Percentiles rank a stretch among this genome's conserved stretches.
phyloP scores from a whole-genome alignment of 2,329 filamentous ascomycete genomes.

The Fonsecaea monophora region DNA sequence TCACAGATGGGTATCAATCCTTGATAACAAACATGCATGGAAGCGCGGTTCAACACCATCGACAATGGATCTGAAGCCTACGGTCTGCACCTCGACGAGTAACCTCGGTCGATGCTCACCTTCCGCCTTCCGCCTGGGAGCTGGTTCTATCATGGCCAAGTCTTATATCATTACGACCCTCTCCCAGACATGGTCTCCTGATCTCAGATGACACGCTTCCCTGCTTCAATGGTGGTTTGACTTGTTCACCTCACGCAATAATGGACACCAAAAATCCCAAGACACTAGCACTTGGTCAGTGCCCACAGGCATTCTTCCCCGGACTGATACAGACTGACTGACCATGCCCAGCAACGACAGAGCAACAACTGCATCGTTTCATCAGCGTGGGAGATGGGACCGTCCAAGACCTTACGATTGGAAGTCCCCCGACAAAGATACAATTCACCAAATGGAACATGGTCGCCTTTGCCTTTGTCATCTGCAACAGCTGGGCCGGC shows the following conservation, averaged over 20 bases:
- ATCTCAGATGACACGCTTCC: background rate
- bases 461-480: slow-evolving; percentile 29
- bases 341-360: background rate
- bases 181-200: background rate
- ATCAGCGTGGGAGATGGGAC: slow-evolving; percentile 15
- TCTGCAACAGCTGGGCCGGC: slow-evolving; percentile 42
- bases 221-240: background rate
- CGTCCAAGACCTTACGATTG: slow-evolving; percentile 4
- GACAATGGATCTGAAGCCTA: no score
- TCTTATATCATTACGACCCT: background rate
- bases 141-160: background rate
- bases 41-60: slow-evolving; percentile 4
- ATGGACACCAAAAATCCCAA: slow-evolving; percentile 8
- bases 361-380: slow-evolving; percentile 1
- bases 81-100: no score
- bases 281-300: slow-evolving; percentile 1
- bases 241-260: background rate
- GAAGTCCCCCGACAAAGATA: slow-evolving; percentile 2
- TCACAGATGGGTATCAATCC: background rate
- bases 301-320: background rate
- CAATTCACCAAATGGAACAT: slow-evolving; percentile 22
- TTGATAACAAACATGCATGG: background rate
- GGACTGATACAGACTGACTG: background rate
- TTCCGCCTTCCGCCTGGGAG: background rate
- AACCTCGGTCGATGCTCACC: no score